Evolutionary conservation across 2,329 filamentous ascomycete species (phyloP).

Genomic region (Trichoderma harzianum): DNA sequence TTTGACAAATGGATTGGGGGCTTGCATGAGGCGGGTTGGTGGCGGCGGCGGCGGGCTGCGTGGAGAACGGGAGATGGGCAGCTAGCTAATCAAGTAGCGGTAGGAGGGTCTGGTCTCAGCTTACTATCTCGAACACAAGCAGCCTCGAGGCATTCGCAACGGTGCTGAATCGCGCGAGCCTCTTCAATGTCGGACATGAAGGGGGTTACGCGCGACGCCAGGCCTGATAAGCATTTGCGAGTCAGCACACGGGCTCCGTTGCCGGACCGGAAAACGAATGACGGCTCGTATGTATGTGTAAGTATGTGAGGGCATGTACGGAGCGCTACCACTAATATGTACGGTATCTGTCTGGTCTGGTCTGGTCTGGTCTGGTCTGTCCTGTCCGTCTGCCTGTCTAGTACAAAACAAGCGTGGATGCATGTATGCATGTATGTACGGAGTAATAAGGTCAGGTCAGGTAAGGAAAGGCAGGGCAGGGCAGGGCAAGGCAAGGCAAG

Average conservation of each 20-base stretch:
- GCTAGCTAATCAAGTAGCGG: slow-evolving; percentile 18
- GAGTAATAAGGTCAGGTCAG: slow-evolving; percentile 2
- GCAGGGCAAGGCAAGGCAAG: background rate
- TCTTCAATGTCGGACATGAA: slow-evolving; percentile 55
- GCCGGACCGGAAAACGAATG: slow-evolving; percentile 1
- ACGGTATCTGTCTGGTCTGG: background rate
- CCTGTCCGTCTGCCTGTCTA: background rate
- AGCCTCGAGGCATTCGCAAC: slow-evolving; percentile 56
- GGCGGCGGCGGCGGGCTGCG: slow-evolving; percentile 15
- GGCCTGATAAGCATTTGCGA: slow-evolving; percentile 24
- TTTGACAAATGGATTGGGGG: slow-evolving; percentile 11
- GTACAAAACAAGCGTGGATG: background rate
- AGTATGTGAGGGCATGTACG: slow-evolving; percentile 6
- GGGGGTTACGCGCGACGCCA: slow-evolving; percentile 33
- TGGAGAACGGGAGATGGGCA: slow-evolving; percentile 18
- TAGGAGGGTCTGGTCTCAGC: slow-evolving; percentile 20
- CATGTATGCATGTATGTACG: slow-evolving; percentile 2
- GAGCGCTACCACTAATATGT: background rate
- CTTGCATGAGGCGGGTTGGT: slow-evolving; percentile 15
- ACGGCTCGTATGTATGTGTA: background rate
- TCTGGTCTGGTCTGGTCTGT: background rate
- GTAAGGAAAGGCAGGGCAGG: background rate
- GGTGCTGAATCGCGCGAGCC: slow-evolving; percentile 54
- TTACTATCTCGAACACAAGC: slow-evolving; percentile 43
- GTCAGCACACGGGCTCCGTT: slow-evolving; percentile 17